Base-by-base conservation (phyloP, 2,329 filamentous ascomycete genomes). In the Stemphylium vesicarium region DNA sequence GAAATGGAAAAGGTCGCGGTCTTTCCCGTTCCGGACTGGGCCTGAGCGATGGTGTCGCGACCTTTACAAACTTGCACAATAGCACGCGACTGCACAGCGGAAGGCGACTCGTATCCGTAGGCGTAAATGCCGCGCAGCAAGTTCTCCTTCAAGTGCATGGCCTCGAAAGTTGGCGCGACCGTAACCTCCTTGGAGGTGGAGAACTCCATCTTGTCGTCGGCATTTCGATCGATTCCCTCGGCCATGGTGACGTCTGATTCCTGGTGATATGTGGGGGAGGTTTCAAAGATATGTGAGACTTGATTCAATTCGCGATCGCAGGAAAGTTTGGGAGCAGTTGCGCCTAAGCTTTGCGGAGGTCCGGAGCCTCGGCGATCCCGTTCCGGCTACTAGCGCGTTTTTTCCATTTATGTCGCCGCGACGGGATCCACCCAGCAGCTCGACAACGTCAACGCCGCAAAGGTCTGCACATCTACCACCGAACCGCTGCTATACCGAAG, bases 51-150 rank as follows among this genome's bases (percentile, higher is more conserved):
- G 60, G 95, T 98, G 78, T 99, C 95, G 79, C 95, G 92, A 63
- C 95, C 95, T 80, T 98, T 98, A 86, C 95, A 99, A 72, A 99
- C 91, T 80, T 98, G 95, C 44, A 99, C 95, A 73, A 99, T 99
- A 48, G 95, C 95, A 73, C 95, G 91, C 65, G 94, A 97, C 81
- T 99, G 95, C 15, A 99, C 94, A 12, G 95, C 95, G 0, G 95
- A 99, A 11, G 95, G 95, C 2, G 95, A 97, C 77, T 99, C 95
- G 79, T 98, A 99, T 63, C 95, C 95, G 70, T 99, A 99, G 32
- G 95, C 95, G 75, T 99, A 99, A 75, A 99, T 94, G 62, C 95
- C 95, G 64, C 95, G 93, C 64, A 99, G 87, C 32, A 99, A 87
- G 73, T 96, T 96, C 78, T 98, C 94, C 81, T 99, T 99, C 76